Percentiles rank a stretch among this genome's conserved stretches.
Conservation (phyloP, 2,329 filamentous ascomycete genomes). For the Coniochaeta sp. region DNA sequence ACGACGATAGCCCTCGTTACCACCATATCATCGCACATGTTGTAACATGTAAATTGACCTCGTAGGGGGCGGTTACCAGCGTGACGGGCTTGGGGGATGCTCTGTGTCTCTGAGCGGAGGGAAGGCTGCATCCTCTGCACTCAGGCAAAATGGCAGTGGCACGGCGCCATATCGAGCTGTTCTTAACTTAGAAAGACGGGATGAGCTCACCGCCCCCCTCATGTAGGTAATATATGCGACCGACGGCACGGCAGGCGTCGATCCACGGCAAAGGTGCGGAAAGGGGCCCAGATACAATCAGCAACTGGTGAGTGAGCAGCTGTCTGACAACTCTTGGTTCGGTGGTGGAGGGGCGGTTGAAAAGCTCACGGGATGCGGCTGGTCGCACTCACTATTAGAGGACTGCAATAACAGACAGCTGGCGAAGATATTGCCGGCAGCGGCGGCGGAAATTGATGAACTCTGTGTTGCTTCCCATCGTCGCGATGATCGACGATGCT, state of each 20-base stretch:
- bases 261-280: background rate
- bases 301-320: background rate
- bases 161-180: constrained; percentile 13
- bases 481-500: no score
- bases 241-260: constrained; percentile 2
- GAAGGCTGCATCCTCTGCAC: constrained; percentile 18
- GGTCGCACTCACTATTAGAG: background rate
- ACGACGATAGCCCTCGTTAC: constrained; percentile 4
- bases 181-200: constrained; percentile 10
- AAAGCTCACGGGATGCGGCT: background rate
- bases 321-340: background rate
- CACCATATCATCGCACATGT: constrained; percentile 10
- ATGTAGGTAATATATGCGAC: constrained; percentile 16
- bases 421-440: background rate
- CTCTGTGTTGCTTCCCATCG: no score
- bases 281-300: background rate
- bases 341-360: background rate
- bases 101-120: constrained; percentile 7
- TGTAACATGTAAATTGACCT: constrained; percentile 17
- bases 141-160: constrained; percentile 5
- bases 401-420: background rate
- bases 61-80: constrained; percentile 9
- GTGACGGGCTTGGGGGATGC: constrained; percentile 8
- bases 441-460: no score
- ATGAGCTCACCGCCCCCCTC: constrained; percentile 3